Base-by-base conservation (phyloP, 2,329 filamentous ascomycete species). In the Thielaviopsis musarum region DNA sequence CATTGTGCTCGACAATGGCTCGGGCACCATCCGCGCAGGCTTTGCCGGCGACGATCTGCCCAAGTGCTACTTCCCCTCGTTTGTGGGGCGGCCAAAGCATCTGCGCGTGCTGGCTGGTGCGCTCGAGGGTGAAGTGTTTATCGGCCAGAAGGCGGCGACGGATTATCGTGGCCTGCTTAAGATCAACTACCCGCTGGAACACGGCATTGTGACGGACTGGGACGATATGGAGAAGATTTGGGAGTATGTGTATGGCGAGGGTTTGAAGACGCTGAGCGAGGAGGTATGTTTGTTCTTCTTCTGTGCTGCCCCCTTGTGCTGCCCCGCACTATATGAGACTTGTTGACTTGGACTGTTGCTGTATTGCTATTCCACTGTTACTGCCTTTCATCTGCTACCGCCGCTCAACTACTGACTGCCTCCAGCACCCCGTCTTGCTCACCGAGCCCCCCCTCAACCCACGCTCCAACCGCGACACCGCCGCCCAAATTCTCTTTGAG, bases 151-250 rank as follows among this genome's bases (percentile, higher is more conserved):
- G 71, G 82, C 82, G 19, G 91, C 91, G 62, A 87, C 90, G 66
- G 91, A 97, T 69, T 78, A 95, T 67, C 83, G 91, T 68, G 93
- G 93, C 2, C 76, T 98, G 63, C 79, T 98, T 66, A 98, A 97
- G 80, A 96, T 98, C 67, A 81, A 84, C 65, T 97, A 97, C 70
- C 93, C 93, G 52, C 76, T 98, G 59, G 93, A 97, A 74, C 93
- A 98, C 71, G 93, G 93, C 66, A 94, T 98, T 67, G 93, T 98
- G 64, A 98, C 93, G 66, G 90, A 98, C 72, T 98, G 93, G 93
- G 93, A 97, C 70, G 93, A 98, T 69, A 98, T 98, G 93, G 93
- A 98, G 77, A 84, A 89, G 75, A 98, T 98, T 73, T 98, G 93
- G 93, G 88, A 94, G 67, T 93, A 95, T 69, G 90, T 98, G 58